These are phyloP conservation scores for Boletales sp. DNA, from an alignment of 768 basidiomycete species.

Conservation along the genomic window DNA sequence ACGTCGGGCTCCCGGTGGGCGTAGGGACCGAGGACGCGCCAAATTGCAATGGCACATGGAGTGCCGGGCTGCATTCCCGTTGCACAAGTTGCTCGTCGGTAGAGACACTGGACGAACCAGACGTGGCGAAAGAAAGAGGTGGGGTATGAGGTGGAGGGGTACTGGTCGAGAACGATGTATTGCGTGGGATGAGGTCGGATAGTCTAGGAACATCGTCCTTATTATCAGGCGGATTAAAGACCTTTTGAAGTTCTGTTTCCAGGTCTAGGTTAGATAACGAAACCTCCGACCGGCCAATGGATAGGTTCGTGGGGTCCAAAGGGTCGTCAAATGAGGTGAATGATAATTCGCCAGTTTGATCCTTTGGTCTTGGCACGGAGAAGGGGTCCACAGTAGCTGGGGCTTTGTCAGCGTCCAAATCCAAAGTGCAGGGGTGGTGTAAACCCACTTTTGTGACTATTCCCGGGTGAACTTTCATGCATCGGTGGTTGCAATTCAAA, in stretches of 20 bases:
- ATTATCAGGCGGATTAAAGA: conserved; percentile 10
- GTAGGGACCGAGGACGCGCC: conserved; percentile 1
- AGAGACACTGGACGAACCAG: conserved; percentile 16
- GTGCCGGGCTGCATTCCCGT: conserved; percentile 2
- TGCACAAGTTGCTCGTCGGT: conserved; percentile 6
- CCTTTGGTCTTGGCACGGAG: conserved; percentile 18
- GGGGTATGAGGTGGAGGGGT: conserved; percentile 25
- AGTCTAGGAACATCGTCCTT: conserved; percentile 18
- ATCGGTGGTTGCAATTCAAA: conserved; percentile 24
- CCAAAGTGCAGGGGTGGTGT: neutral
- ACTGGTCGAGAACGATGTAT: conserved; percentile 22
- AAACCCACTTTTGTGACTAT: conserved; percentile 13
- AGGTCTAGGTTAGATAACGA: conserved; percentile 32
- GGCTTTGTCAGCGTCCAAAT: conserved; percentile 9
- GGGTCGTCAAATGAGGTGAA: conserved; percentile 30
- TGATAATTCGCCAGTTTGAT: conserved; percentile 23
- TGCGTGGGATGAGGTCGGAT: conserved; percentile 23
- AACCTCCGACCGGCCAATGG: conserved; percentile 36
- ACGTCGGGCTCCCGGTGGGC: neutral
- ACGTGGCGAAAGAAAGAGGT: conserved; percentile 15
- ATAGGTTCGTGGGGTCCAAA: conserved; percentile 30
- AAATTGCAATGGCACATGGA: conserved; percentile 3
- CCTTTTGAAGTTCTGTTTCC: conserved; percentile 28
- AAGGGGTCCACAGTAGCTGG: conserved; percentile 20
- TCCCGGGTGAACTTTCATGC: conserved; percentile 22